Base-by-base conservation (phyloP, 768 basidiomycete genomes). In the Coprinopsis cinerea region DNA sequence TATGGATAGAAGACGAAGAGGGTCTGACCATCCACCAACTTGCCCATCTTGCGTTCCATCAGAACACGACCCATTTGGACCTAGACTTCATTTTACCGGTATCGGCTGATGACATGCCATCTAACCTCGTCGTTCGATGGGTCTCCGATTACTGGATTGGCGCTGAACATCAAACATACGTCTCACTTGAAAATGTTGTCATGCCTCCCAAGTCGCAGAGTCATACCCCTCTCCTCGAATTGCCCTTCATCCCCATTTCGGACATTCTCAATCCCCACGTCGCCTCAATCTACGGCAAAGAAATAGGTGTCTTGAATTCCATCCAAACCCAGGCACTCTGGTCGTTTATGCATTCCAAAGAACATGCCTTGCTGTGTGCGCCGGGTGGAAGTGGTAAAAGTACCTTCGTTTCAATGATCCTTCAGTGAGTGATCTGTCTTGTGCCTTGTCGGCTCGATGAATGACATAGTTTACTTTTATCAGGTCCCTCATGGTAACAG, bases 91-190 rank as follows among this genome's bases (percentile, higher is more conserved):
- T 90, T 40, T 82, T 98, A 47, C 80, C 92, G 0, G 75, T 96
- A 39, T 72, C 80, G 5, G 68, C 72, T 23, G 74, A 76, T 22
- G 68, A 70, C 34, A 71, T 76, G 3, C 87, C 89, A 0, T 68
- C 82, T 2, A 81, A 73, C 2, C 69, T 97, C 18, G 85, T 78
- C 4, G 75, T 96, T 48, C 81, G 89, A 15, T 84, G 81, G 30
- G 78, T 90, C 39, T 97, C 92, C 5, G 94, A 97, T 65, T 77
- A 81, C 52, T 99, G 96, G 96, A 73, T 96, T 55, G 92, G 92
- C 2, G 88, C 93, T 1, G 93, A 96, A 58, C 81, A 89, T 47
- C 82, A 86, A 52, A 58, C 84, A 6, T 54, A 57, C 1, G 71
- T 97, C 34, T 64, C 81, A 2, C 64, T 98, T 34, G 79, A 83